Evolutionary conservation across 148 eudicot species (phyloP).

Genomic region (Suaeda aralocaspica): DNA sequence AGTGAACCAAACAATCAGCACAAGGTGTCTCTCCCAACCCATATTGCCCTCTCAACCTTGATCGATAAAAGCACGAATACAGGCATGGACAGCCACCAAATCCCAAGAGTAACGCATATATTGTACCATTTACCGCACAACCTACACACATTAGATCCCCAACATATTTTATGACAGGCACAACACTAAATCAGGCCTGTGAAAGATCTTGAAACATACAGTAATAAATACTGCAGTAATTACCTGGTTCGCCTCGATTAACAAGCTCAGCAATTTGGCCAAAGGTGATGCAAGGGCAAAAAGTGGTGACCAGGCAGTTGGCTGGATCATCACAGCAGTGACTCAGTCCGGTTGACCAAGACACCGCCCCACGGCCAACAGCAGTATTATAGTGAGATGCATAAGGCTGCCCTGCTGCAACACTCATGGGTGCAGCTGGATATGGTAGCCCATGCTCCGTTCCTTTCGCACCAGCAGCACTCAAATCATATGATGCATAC

Average conservation of each 20-base stretch:
- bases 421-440: slow-evolving; percentile 23
- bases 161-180: too few relatives aligned
- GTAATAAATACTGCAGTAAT: background rate
- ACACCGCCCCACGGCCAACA: background rate
- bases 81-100: slow-evolving; percentile 24
- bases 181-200: too few relatives aligned
- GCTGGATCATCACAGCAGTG: slow-evolving; percentile 39
- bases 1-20: slow-evolving; percentile 47
- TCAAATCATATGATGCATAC: slow-evolving; percentile 21
- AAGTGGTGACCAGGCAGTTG: slow-evolving; percentile 29
- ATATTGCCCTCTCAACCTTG: slow-evolving; percentile 44
- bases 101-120: slow-evolving; percentile 26
- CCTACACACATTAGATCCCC: too few relatives aligned
- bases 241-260: slow-evolving; percentile 24
- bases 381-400: slow-evolving; percentile 13
- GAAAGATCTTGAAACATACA: background rate
- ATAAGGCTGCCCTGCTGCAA: slow-evolving; percentile 26
- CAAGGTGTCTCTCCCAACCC: slow-evolving; percentile 39
- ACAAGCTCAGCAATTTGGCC: slow-evolving; percentile 33
- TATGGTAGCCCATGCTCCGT: background rate
- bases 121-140: slow-evolving; percentile 28
- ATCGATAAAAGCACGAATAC: slow-evolving; percentile 35
- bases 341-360: slow-evolving; percentile 35
- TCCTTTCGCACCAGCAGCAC: slow-evolving; percentile 13
- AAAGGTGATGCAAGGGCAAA: slow-evolving; percentile 31